Conservation (phyloP, 1,139 yeast species). For the Arxiozyma telluris region DNA sequence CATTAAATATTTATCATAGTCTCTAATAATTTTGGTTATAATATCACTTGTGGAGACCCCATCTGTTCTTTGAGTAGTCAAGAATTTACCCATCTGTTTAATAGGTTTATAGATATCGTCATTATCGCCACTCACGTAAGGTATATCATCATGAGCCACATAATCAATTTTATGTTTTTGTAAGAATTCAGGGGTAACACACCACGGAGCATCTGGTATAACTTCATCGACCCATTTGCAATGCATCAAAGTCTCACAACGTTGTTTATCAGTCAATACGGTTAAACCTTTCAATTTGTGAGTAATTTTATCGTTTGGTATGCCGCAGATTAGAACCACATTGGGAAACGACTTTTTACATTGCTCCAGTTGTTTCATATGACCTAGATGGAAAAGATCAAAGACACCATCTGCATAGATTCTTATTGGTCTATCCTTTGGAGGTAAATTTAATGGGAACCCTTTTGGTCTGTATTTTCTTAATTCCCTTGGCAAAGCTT, state of each 20-base stretch:
- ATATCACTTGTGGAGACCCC: conserved; percentile 95
- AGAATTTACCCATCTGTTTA: conserved; percentile 80
- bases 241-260: conserved; percentile 80
- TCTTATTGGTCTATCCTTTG: conserved; percentile 76
- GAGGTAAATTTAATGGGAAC: conserved; percentile 67
- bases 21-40: conserved; percentile 87
- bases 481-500: conserved; percentile 50
- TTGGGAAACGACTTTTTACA: conserved; percentile 88
- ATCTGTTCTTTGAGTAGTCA: conserved; percentile 92
- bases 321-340: conserved; percentile 78
- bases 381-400: conserved; percentile 92
- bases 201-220: conserved; percentile 91
- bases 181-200: conserved; percentile 75
- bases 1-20: conserved; percentile 92
- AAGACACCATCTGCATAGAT: conserved; percentile 97
- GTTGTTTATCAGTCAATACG: conserved; percentile 76
- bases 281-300: conserved; percentile 91
- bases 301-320: conserved; percentile 83
- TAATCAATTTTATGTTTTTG: conserved; percentile 77
- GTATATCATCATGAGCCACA: conserved; percentile 96
- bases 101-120: conserved; percentile 92
- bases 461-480: conserved; percentile 68
- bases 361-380: conserved; percentile 94
- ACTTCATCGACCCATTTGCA: conserved; percentile 98
- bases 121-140: conserved; percentile 77